Base-by-base conservation (phyloP, 2,329 filamentous ascomycete genomes). In the Cercospora zeae-maydis region DNA sequence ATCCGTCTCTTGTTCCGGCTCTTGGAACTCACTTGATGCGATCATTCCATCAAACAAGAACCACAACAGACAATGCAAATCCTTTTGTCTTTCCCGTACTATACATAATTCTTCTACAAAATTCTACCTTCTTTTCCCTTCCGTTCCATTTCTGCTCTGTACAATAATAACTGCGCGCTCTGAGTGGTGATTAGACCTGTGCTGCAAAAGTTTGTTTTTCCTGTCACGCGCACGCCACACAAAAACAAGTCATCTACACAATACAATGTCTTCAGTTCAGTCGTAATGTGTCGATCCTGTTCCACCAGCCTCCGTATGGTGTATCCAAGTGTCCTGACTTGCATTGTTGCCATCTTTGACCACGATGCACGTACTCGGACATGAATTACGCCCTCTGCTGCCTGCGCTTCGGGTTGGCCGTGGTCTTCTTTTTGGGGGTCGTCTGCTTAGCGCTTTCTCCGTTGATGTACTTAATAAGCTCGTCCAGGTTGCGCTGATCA, bases 381-480 rank as follows among this genome's bases (percentile, higher is more conserved):
- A 30, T 52, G 2, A 30, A 27, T 57, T 64, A 64, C 21, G 63
- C 65, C 59, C 62, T 58, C 60, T 69, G 67, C 63, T 67, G 69
- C 54, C 71, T 67, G 49, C 73, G 75, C 73, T 78, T 80, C 14
- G 79, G 79, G 70, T 81, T 80, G 14, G 76, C 73, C 54, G 75
- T 69, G 76, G 81, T 80, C 74, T 82, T 81, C 74, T 82, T 82
- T 57, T 77, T 75, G 33, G 76, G 75, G 39, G 74, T 75, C 56
- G 74, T 76, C 72, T 78, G 63, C 69, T 72, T 73, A 49, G 73
- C 69, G 30, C 78, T 77, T 16, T 74, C 82, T 36, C 93, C 93
- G 77, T 98, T 95, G 70, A 99, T 98, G 78, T 93, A 98, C 77
- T 90, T 91, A 75, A 99, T 83, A 42, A 99, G 81, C 76, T 99